These are phyloP conservation scores for Neurospora sublineolata DNA, from an alignment of 495 filamentous ascomycete species.

Conservation along the genomic window DNA sequence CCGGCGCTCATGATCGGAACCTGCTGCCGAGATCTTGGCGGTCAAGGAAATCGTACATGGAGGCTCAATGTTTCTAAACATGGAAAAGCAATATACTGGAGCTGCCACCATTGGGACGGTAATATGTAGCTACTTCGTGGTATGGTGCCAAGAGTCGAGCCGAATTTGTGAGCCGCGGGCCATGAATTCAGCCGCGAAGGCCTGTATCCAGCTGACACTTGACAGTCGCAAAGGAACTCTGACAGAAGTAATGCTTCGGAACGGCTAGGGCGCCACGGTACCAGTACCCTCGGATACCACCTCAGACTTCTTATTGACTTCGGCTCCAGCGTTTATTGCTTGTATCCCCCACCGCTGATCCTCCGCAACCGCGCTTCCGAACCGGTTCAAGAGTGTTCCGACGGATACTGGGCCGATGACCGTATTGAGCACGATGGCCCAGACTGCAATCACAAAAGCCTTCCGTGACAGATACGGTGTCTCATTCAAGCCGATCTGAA, in stretches of 20 bases:
- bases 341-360: slow-evolving; percentile 16
- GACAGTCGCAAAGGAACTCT: background rate
- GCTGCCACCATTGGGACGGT: background rate
- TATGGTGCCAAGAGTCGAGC: background rate
- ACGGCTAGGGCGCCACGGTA: background rate
- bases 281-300: background rate
- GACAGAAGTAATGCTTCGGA: background rate
- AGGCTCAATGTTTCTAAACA: background rate
- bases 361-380: slow-evolving; percentile 14
- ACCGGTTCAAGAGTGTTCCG: slow-evolving; percentile 43
- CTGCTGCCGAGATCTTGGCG: background rate
- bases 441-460: slow-evolving; percentile 54
- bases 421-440: slow-evolving; percentile 68
- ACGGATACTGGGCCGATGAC: slow-evolving; percentile 59
- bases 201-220: background rate
- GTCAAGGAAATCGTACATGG: background rate
- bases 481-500: slow-evolving; percentile 44
- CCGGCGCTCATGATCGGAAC: background rate
- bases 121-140: background rate
- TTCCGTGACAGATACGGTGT: slow-evolving; percentile 15
- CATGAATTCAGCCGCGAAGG: background rate
- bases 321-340: background rate
- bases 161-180: background rate
- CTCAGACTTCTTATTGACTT: background rate
- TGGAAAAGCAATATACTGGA: background rate